These are phyloP conservation scores for Ceratorhiza oryzae-sativae DNA, from an alignment of 1,284 basidiomycete genomes.

Conservation along the genomic window DNA sequence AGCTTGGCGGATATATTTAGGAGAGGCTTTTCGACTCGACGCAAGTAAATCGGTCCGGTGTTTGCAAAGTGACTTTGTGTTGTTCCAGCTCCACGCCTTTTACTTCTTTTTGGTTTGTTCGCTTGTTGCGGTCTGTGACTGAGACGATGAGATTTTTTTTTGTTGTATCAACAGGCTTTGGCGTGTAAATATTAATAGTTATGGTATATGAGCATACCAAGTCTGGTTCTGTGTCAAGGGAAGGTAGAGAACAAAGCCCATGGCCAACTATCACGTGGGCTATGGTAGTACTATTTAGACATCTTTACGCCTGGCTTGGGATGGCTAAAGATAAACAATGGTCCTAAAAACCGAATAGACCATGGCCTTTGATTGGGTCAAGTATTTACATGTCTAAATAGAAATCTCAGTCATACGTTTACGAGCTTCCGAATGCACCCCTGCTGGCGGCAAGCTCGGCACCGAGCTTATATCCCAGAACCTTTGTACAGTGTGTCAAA, in stretches of 20 bases:
- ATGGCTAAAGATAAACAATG: too few species aligned
- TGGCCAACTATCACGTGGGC: background rate
- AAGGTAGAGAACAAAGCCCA: background rate
- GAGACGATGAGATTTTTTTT: slow-evolving; percentile 12
- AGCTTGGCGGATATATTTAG: slow-evolving; percentile 37
- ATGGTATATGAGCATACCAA: background rate
- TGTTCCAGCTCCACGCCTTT: slow-evolving; percentile 14
- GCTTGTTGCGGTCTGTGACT: background rate
- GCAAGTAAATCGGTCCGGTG: slow-evolving; percentile 17
- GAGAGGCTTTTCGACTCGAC: slow-evolving; percentile 15
- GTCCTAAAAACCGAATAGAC: too few species aligned
- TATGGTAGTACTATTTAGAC: background rate
- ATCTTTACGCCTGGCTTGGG: background rate
- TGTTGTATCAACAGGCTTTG: slow-evolving; percentile 13
- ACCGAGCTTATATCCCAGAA: slow-evolving; percentile 85
- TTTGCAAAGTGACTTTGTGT: too few species aligned
- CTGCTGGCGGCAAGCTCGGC: slow-evolving; percentile 80
- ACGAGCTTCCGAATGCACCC: slow-evolving; percentile 58
- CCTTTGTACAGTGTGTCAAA: slow-evolving; percentile 54
- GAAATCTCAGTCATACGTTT: background rate
- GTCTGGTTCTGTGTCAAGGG: background rate
- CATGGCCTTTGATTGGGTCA: background rate
- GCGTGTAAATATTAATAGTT: slow-evolving; percentile 21
- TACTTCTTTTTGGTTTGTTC: slow-evolving; percentile 1
- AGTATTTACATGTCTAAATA: background rate